Evolutionary conservation across 495 filamentous ascomycete genomes (phyloP).

Genomic region (Penicillium goetzii): DNA sequence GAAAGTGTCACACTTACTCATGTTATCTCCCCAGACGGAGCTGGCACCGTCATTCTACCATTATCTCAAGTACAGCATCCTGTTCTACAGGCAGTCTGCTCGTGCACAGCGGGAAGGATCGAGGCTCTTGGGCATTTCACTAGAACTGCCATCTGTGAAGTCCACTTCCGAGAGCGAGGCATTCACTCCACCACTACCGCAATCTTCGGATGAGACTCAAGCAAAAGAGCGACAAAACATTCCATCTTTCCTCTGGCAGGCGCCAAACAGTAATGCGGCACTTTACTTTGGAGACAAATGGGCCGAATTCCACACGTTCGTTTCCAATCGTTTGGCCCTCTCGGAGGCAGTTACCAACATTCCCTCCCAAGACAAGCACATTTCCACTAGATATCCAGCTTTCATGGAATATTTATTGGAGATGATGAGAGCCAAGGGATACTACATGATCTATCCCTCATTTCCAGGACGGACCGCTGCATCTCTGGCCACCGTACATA

Average conservation of each 20-base stretch:
- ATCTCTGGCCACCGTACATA: slow-evolving; percentile 68
- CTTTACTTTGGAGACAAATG: slow-evolving; percentile 84
- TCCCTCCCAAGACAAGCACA: slow-evolving; percentile 34
- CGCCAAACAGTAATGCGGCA: slow-evolving; percentile 76
- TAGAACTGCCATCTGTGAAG: slow-evolving; percentile 67
- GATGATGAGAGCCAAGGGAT: slow-evolving; percentile 71
- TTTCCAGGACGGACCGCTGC: slow-evolving; percentile 44
- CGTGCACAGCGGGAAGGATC: slow-evolving; percentile 45
- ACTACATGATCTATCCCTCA: slow-evolving; percentile 74
- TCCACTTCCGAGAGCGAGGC: slow-evolving; percentile 57
- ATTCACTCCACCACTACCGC: slow-evolving; percentile 55
- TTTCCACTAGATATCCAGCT: slow-evolving; percentile 67
- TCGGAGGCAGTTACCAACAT: slow-evolving; percentile 45
- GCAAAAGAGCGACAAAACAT: slow-evolving; percentile 29
- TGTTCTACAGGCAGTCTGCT: slow-evolving; percentile 74
- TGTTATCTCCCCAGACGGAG: slow-evolving; percentile 77
- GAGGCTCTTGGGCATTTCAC: slow-evolving; percentile 71
- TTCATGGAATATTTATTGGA: slow-evolving; percentile 79
- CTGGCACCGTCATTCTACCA: slow-evolving; percentile 77
- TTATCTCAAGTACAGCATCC: slow-evolving; percentile 73
- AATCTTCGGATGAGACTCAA: slow-evolving; percentile 20
- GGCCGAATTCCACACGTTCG: slow-evolving; percentile 76
- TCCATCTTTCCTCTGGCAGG: slow-evolving; percentile 77
- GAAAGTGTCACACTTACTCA: slow-evolving; percentile 66
- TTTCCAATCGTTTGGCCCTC: slow-evolving; percentile 57